A percentile compares a stretch with the other conserved stretches of the same genome.
Evolutionary conservation across 2,329 filamentous ascomycete genomes (phyloP).

Genomic region (Mycocentrospora acerina): DNA sequence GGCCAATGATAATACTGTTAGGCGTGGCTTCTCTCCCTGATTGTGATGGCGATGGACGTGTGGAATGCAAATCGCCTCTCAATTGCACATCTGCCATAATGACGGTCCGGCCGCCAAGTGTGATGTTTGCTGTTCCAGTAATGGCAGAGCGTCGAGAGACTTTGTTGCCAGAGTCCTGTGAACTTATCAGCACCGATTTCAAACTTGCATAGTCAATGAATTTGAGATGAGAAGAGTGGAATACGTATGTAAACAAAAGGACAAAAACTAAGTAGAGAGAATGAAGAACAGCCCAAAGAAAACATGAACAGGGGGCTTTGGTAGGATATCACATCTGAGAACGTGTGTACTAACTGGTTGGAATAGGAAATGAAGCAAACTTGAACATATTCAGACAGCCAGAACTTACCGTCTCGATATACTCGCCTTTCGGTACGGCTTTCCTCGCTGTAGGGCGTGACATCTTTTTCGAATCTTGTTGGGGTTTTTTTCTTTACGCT

Average conservation of each 20-base stretch:
- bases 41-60: conserved; percentile 38
- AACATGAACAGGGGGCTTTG: too few species aligned
- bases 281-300: too few species aligned
- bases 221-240: not conserved
- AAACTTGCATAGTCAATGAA: not conserved
- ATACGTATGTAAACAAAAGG: too few species aligned
- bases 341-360: too few species aligned
- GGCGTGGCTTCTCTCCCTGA: conserved; percentile 37
- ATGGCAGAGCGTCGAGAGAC: conserved; percentile 90
- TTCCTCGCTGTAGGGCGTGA: conserved; percentile 55
- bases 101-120: conserved; percentile 89
- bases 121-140: conserved; percentile 95
- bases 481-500: too few species aligned
- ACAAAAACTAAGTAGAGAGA: too few species aligned
- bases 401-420: conserved; percentile 80
- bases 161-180: conserved; percentile 94
- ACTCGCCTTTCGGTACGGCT: conserved; percentile 75
- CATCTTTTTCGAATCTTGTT: conserved; percentile 23
- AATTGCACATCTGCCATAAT: conserved; percentile 95
- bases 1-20: conserved; percentile 77
- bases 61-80: conserved; percentile 73
- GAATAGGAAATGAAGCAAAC: too few species aligned
- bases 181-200: not conserved
- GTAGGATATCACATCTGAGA: too few species aligned
- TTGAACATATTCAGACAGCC: too few species aligned